These are phyloP conservation scores for Penicillium digitatum DNA, from an alignment of 2,329 filamentous ascomycete species.

Conservation along the genomic window DNA sequence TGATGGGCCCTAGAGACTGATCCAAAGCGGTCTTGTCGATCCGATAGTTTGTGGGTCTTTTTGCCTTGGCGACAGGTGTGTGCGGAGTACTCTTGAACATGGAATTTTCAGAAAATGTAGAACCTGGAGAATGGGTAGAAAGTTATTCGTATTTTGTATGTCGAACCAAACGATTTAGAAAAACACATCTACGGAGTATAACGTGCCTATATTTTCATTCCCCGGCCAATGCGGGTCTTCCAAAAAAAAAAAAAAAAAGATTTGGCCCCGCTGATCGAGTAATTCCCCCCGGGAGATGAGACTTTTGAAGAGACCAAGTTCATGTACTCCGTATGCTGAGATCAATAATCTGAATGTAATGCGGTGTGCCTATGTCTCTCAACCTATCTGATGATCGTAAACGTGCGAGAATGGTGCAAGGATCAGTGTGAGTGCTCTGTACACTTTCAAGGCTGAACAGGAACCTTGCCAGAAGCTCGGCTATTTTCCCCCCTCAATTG, in stretches of 20 bases:
- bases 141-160: too few relatives aligned
- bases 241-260: too few relatives aligned
- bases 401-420: not conserved
- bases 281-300: not conserved
- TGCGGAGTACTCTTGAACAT: too few relatives aligned
- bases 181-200: too few relatives aligned
- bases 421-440: not conserved
- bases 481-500: not conserved
- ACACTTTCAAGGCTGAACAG: not conserved
- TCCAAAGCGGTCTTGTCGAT: slow-evolving; percentile 17
- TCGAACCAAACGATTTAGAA: too few relatives aligned
- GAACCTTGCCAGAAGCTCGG: not conserved
- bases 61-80: not conserved
- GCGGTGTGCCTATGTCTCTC: not conserved
- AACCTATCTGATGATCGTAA: not conserved
- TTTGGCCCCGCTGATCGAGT: not conserved
- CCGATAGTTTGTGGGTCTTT: slow-evolving; percentile 17
- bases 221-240: too few relatives aligned
- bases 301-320: not conserved
- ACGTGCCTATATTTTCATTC: too few relatives aligned
- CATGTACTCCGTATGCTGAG: too few relatives aligned
- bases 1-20: slow-evolving; percentile 18
- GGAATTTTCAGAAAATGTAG: too few relatives aligned
- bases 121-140: too few relatives aligned
- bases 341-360: not conserved